A percentile compares a stretch with the other conserved stretches of the same genome.
Evolutionary conservation across 1,139 yeast genomes (phyloP).

Genomic region (Blastobotrys petasosporus): DNA sequence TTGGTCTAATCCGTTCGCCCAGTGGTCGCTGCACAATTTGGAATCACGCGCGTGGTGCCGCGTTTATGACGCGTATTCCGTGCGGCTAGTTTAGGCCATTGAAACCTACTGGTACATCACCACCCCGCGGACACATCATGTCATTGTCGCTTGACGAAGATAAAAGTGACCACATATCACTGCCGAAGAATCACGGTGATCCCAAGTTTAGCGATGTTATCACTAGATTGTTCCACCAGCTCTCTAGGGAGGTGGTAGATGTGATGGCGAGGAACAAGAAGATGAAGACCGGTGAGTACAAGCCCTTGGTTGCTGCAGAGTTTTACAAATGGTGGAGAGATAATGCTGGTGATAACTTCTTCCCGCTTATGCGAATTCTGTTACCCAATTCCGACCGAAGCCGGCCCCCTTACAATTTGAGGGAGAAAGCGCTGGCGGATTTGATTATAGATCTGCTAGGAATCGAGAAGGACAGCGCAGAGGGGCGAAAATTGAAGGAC

Average conservation of each 20-base stretch:
- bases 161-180: slow-evolving; percentile 7
- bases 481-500: slow-evolving; percentile 41
- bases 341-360: slow-evolving; percentile 64
- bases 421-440: slow-evolving; percentile 39
- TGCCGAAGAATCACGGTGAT: slow-evolving; percentile 36
- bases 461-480: slow-evolving; percentile 47
- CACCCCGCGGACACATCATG: no score
- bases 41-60: no score
- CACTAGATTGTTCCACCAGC: slow-evolving; percentile 25
- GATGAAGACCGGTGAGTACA: not conserved
- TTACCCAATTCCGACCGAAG: slow-evolving; percentile 37
- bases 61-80: no score
- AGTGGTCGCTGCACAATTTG: no score
- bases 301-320: slow-evolving; percentile 6
- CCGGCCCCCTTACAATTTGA: slow-evolving; percentile 35
- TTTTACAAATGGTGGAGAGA: slow-evolving; percentile 59
- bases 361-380: slow-evolving; percentile 54
- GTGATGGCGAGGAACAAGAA: not conserved
- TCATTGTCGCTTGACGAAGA: no score
- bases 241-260: slow-evolving; percentile 17
- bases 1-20: no score
- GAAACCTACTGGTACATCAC: no score
- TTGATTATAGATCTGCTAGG: slow-evolving; percentile 36
- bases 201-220: slow-evolving; percentile 39
- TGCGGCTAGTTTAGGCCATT: no score